Percentiles rank a stretch among this genome's conserved stretches.
phyloP scores from a whole-genome alignment of 2,329 filamentous ascomycete genomes.

The Fusarium sp. region DNA sequence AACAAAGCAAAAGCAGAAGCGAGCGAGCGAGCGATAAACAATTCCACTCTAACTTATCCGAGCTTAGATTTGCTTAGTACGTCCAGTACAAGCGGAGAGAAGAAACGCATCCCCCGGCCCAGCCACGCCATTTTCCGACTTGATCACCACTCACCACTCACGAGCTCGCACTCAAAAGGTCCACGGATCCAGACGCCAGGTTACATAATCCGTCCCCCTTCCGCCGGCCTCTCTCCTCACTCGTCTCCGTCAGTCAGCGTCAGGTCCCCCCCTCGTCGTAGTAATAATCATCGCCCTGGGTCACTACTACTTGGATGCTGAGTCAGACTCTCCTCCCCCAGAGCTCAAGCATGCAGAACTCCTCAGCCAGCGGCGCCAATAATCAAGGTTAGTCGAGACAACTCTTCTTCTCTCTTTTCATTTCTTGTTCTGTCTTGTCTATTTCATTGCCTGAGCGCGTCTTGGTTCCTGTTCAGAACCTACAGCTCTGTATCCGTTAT shows the following conservation, averaged over 20 bases:
- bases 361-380: conserved; percentile 51
- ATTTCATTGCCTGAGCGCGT: conserved; percentile 25
- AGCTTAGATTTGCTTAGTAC: conserved; percentile 22
- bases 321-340: conserved; percentile 51
- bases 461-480: conserved; percentile 23
- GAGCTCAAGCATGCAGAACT: conserved; percentile 51
- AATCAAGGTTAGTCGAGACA: conserved; percentile 50
- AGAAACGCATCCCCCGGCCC: conserved; percentile 41
- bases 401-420: conserved; percentile 34
- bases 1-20: conserved; percentile 18
- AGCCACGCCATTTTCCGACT: conserved; percentile 49
- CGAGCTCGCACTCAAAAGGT: conserved; percentile 30
- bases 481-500: conserved; percentile 18
- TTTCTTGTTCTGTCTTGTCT: conserved; percentile 29
- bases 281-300: conserved; percentile 49
- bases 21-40: conserved; percentile 24
- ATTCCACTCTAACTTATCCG: conserved; percentile 6
- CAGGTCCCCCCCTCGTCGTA: conserved; percentile 44
- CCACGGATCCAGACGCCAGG: conserved; percentile 30
- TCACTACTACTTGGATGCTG: conserved; percentile 51
- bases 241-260: conserved; percentile 47
- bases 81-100: conserved; percentile 30
- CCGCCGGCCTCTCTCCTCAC: conserved; percentile 43
- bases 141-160: conserved; percentile 33
- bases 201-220: conserved; percentile 49